Conservation (phyloP, 208 protist species). For the Ichthyophonus hoferi region DNA sequence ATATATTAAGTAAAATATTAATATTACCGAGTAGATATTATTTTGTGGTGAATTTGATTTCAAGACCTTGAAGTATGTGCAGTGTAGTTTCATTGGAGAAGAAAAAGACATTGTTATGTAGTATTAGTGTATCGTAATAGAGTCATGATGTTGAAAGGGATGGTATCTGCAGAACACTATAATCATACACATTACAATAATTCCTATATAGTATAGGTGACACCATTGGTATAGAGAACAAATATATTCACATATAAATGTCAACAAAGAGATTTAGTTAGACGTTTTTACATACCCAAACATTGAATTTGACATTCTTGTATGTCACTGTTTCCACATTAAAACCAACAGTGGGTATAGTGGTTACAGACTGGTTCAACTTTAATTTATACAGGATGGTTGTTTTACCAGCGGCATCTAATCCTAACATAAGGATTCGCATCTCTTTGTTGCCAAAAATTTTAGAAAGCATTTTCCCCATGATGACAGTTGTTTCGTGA, state of each 20-base stretch:
- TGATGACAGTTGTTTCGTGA: background rate
- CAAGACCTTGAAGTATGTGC: too few species aligned
- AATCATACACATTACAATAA: too few species aligned
- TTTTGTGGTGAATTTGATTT: too few species aligned
- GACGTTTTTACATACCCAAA: conserved; percentile 70
- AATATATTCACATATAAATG: conserved; percentile 62
- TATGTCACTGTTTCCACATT: conserved; percentile 81
- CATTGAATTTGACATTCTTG: conserved; percentile 91
- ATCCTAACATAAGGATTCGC: conserved; percentile 33
- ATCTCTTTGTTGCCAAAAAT: conserved; percentile 21
- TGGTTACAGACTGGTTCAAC: conserved; percentile 86
- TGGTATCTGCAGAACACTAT: too few species aligned
- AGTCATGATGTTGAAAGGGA: too few species aligned
- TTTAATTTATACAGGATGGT: conserved; percentile 96
- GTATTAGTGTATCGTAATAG: too few species aligned
- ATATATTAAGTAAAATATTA: too few species aligned
- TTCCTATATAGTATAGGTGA: too few species aligned
- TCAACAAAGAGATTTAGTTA: background rate
- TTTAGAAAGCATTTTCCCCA: background rate
- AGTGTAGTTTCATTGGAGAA: too few species aligned
- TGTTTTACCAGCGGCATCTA: conserved; percentile 91
- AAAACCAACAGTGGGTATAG: conserved; percentile 70
- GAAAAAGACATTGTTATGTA: too few species aligned
- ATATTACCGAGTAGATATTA: too few species aligned
- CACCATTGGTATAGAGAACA: too few species aligned